phyloP scores from a whole-genome alignment of 441 rosid species.

The Mallotus repandus region DNA sequence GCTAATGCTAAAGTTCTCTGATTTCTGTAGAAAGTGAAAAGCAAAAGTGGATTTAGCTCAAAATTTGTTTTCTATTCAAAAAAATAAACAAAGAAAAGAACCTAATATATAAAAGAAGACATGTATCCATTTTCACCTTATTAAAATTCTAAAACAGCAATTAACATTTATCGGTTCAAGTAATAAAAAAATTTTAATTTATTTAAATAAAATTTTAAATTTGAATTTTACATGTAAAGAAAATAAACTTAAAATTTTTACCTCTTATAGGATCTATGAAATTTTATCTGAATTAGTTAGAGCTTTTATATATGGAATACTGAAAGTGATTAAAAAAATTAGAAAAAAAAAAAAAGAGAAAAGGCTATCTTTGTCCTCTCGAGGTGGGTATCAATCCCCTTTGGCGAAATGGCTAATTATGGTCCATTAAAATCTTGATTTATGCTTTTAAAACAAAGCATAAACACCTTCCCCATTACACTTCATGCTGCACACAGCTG shows the following conservation, averaged over 20 bases:
- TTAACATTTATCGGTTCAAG: too few species aligned
- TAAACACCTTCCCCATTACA: slow-evolving; percentile 10
- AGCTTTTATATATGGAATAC: too few species aligned
- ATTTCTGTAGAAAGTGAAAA: not conserved
- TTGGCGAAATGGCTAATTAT: slow-evolving; percentile 2
- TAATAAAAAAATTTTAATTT: too few species aligned
- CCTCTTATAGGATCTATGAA: too few species aligned
- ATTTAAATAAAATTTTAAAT: too few species aligned
- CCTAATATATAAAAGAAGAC: slow-evolving; percentile 27
- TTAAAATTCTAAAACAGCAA: not conserved
- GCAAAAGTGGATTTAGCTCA: not conserved
- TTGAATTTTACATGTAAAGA: too few species aligned
- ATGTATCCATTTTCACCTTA: slow-evolving; percentile 9
- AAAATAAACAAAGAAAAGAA: slow-evolving; percentile 28
- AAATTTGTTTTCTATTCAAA: slow-evolving; percentile 7
- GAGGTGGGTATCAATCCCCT: slow-evolving; percentile 29
- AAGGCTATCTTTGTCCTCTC: slow-evolving; percentile 35
- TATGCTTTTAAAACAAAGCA: slow-evolving; percentile 15
- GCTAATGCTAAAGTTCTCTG: not conserved
- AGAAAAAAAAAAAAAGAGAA: slow-evolving; percentile 39
- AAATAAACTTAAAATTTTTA: too few species aligned
- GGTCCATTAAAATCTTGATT: slow-evolving; percentile 9
- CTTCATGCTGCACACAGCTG: not conserved
- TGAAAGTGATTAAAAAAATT: not conserved
- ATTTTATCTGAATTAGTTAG: too few species aligned